Evolutionary conservation across 352 stramenopile species (phyloP).

Genomic region (Pythium angustatum): DNA sequence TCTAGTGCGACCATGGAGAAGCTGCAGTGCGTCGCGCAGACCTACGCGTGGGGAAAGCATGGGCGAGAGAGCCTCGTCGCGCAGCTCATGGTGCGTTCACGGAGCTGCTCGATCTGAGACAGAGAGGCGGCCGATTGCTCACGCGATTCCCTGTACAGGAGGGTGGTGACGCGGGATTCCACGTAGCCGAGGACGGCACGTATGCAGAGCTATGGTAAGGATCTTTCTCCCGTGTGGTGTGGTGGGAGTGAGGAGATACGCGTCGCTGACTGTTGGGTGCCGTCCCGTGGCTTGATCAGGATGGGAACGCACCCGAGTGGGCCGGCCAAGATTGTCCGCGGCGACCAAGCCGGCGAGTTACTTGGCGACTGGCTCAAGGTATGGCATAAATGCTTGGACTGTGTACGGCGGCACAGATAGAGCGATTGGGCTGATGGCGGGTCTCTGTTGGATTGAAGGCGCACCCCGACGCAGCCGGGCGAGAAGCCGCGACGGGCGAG

Average conservation of each 20-base stretch:
- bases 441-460: constrained; percentile 15
- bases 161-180: constrained; percentile 48
- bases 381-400: no score
- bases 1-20: constrained; percentile 45
- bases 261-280: not conserved
- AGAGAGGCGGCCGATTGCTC: not conserved
- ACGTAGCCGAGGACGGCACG: constrained; percentile 38
- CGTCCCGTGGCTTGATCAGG: constrained; percentile 40
- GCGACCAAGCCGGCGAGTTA: constrained; percentile 44
- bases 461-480: constrained; percentile 42
- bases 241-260: not conserved
- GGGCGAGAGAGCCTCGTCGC: constrained; percentile 84
- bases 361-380: constrained; percentile 78
- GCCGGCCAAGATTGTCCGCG: constrained; percentile 71
- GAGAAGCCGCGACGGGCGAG: constrained; percentile 49
- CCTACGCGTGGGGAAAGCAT: constrained; percentile 91
- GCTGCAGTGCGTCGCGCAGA: constrained; percentile 85
- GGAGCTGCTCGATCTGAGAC: not conserved
- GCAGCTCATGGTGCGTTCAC: constrained; percentile 72
- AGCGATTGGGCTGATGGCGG: not conserved
- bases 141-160: constrained; percentile 28
- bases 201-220: constrained; percentile 91
- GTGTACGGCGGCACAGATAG: not conserved
- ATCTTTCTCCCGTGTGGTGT: no score
- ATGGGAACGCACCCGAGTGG: constrained; percentile 95